A percentile compares a stretch with the other conserved stretches of the same genome.
phyloP scores from a whole-genome alignment of 1,139 yeast species.

The Pichia sp. region DNA sequence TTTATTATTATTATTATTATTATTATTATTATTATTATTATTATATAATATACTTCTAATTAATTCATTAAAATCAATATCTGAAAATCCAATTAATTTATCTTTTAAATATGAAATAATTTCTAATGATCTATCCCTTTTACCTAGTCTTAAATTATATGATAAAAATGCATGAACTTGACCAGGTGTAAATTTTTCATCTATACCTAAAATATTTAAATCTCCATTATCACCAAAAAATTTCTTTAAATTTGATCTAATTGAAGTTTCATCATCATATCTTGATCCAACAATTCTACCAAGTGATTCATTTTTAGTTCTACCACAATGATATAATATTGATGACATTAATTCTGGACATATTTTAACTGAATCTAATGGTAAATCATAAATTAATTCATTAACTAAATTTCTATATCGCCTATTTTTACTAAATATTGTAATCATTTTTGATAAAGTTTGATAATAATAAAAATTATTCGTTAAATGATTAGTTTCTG shows the following conservation, averaged over 20 bases:
- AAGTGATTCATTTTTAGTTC: constrained; percentile 25
- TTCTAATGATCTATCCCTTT: constrained; percentile 36
- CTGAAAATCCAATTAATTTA: constrained; percentile 20
- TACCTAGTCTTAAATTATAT: constrained; percentile 35
- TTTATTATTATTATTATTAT: neutral
- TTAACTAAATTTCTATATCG: constrained; percentile 29
- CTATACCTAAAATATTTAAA: constrained; percentile 12
- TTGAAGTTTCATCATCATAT: constrained; percentile 19
- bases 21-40: neutral
- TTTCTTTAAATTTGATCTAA: neutral
- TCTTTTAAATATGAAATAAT: constrained; percentile 26
- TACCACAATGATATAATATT: constrained; percentile 31
- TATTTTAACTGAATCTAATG: constrained; percentile 32
- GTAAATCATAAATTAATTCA: constrained; percentile 30
- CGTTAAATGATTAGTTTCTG: constrained; percentile 22
- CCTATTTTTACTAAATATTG: constrained; percentile 30
- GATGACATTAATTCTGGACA: constrained; percentile 33
- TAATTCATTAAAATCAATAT: constrained; percentile 25
- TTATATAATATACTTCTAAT: constrained; percentile 20
- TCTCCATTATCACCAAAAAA: constrained; percentile 14
- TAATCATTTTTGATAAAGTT: constrained; percentile 30
- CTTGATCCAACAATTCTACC: constrained; percentile 30
- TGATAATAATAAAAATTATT: constrained; percentile 28
- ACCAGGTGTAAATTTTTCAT: constrained; percentile 20
- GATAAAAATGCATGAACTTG: constrained; percentile 35